Conservation (phyloP, 129 eudicot genomes). For the Gnaphalium uliginosum region DNA sequence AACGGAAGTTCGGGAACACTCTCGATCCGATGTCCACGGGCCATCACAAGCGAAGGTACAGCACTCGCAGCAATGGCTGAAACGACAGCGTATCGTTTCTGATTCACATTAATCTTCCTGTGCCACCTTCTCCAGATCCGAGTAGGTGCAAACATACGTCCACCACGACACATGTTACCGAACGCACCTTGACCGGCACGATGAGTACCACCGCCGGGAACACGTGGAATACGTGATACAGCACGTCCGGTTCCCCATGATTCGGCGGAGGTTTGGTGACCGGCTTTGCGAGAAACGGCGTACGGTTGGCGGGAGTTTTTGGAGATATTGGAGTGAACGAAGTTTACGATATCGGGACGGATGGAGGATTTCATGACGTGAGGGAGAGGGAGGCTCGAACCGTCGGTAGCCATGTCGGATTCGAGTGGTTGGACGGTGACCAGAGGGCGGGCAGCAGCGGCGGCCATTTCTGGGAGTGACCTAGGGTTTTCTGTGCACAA, state of each 20-base stretch:
- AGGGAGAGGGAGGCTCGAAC: neutral
- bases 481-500: no score
- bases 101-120: neutral
- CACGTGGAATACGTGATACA: neutral
- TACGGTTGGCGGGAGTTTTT: neutral
- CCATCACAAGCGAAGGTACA: neutral
- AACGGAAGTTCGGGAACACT: neutral
- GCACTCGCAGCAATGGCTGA: neutral
- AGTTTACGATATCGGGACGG: neutral
- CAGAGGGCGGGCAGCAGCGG: neutral
- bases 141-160: neutral
- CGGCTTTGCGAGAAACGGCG: neutral
- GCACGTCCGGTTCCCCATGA: neutral
- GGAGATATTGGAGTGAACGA: neutral
- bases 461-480: neutral
- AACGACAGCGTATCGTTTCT: neutral
- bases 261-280: neutral
- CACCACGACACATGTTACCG: neutral
- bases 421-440: neutral
- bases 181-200: neutral
- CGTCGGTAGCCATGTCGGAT: neutral
- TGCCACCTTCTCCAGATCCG: slow-evolving; percentile 1
- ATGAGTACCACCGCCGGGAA: neutral
- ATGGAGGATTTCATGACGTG: neutral
- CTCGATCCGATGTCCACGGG: neutral